A percentile compares a stretch with the other conserved stretches of the same genome.
Evolutionary conservation across 2,329 filamentous ascomycete species (phyloP).

Genomic region (Monilinia polystroma): DNA sequence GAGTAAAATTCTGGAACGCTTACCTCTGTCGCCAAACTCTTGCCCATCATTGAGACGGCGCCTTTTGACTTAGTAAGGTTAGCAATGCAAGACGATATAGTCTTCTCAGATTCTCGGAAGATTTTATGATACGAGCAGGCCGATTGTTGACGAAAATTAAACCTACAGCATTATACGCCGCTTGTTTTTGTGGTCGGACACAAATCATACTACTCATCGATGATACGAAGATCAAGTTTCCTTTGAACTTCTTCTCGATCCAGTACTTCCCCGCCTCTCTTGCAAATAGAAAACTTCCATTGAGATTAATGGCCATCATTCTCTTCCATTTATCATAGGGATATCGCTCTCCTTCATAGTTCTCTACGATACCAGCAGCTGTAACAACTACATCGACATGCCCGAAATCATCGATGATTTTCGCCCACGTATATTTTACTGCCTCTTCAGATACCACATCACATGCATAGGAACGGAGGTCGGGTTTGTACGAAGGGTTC

Average conservation of each 20-base stretch:
- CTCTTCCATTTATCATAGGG: slow-evolving; percentile 40
- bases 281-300: slow-evolving; percentile 43
- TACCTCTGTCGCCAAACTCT: slow-evolving; percentile 55
- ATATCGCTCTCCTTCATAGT: slow-evolving; percentile 41
- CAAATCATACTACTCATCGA: slow-evolving; percentile 40
- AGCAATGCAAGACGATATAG: not conserved
- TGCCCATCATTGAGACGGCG: slow-evolving; percentile 58
- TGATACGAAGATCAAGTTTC: slow-evolving; percentile 35
- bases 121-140: not conserved
- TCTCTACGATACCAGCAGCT: slow-evolving; percentile 44
- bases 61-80: slow-evolving; percentile 49
- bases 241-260: slow-evolving; percentile 39
- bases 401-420: slow-evolving; percentile 42
- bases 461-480: slow-evolving; percentile 43
- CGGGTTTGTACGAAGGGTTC: slow-evolving; percentile 31
- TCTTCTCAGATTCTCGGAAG: not conserved
- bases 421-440: slow-evolving; percentile 42
- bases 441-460: slow-evolving; percentile 43
- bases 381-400: slow-evolving; percentile 44
- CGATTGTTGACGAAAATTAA: not conserved
- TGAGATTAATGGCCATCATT: slow-evolving; percentile 42
- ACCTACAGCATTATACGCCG: slow-evolving; percentile 42
- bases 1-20: not conserved
- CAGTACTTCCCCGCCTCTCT: slow-evolving; percentile 42
- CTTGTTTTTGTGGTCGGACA: slow-evolving; percentile 42